phyloP scores from a whole-genome alignment of 2,329 filamentous ascomycete genomes.

The Pseudogymnoascus destructans region DNA sequence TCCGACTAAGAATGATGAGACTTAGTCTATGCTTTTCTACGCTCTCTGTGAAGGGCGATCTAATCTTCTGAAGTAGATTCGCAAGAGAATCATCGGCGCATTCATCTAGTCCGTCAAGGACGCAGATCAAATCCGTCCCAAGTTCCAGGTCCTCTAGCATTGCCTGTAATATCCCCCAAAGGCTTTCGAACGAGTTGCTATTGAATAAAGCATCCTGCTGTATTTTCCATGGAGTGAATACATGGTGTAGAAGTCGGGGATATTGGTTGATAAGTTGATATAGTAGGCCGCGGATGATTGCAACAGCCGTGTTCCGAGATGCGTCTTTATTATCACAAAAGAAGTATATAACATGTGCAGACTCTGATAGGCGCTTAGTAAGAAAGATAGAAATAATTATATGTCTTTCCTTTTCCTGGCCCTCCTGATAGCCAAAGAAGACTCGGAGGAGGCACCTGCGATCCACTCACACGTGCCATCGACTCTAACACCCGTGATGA shows the following conservation, averaged over 20 bases:
- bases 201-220: constrained; percentile 11
- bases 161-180: constrained; percentile 21
- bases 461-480: constrained; percentile 21
- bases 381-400: constrained; percentile 24
- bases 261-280: constrained; percentile 26
- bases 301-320: constrained; percentile 28
- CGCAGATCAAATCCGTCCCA: constrained; percentile 16
- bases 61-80: constrained; percentile 12
- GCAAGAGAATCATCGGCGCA: constrained; percentile 16
- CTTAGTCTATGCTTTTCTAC: constrained; percentile 6
- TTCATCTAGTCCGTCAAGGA: constrained; percentile 25
- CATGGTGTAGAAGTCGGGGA: constrained; percentile 12
- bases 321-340: constrained; percentile 33
- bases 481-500: constrained; percentile 12
- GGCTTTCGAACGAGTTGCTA: constrained; percentile 16
- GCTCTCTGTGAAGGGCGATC: constrained; percentile 9
- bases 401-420: constrained; percentile 29
- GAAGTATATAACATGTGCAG: constrained; percentile 22
- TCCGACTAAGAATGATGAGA: not conserved
- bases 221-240: constrained; percentile 11
- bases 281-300: constrained; percentile 33
- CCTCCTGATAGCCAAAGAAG: constrained; percentile 28
- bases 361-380: not conserved
- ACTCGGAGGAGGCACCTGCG: not conserved
- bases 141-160: constrained; percentile 17